Base-by-base conservation (phyloP, 768 basidiomycete species). In the Pulveroboletus frians region DNA sequence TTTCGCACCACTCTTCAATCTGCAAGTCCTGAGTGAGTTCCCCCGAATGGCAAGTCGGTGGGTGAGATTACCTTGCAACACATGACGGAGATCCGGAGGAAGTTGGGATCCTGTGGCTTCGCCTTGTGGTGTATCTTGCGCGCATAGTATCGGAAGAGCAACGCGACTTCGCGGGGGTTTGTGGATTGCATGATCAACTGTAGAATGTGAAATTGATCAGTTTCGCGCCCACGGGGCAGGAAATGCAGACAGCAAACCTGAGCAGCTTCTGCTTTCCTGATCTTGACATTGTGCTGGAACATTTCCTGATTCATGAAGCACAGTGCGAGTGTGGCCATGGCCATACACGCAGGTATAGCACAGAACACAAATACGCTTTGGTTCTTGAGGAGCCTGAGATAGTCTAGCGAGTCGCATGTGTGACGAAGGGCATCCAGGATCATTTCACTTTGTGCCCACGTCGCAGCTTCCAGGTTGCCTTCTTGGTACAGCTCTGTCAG, bases 361-460 rank as follows among this genome's bases (percentile, higher is more conserved):
- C 90, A 92, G 69, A 98, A 97, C 64, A 89, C 89, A 77, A 98
- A 98, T 17, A 96, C 84, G 49, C 78, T 87, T 71, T 97, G 94
- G 70, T 89, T 94, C 67, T 80, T 85, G 61, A 97, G 73, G 39
- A 96, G 68, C 35, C 79, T 75, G 55, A 98, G 77, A 67, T 97
- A 98, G 65, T 98, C 95, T 62, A 99, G 72, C 15, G 88, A 76
- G 63, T 95, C 92, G 29, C 80, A 79, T 6, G 86, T 75, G 58
- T 99, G 95, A 27, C 88, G 68, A 34, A 97, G 72, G 15, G 88
- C 91, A 63, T 97, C 90, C 15, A 95, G 70, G 31, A 92, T 69
- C 92, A 97, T 95, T 39, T 81, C 89, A 60, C 83, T 91, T 64
- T 92, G 84, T 2, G 78, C 91, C 78, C 83, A 90, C 53, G 83